Evolutionary conservation across 345 rosid species (phyloP), one percentile per base, ranked within the genome.

Genomic region (Hevea brasiliensis): DNA sequence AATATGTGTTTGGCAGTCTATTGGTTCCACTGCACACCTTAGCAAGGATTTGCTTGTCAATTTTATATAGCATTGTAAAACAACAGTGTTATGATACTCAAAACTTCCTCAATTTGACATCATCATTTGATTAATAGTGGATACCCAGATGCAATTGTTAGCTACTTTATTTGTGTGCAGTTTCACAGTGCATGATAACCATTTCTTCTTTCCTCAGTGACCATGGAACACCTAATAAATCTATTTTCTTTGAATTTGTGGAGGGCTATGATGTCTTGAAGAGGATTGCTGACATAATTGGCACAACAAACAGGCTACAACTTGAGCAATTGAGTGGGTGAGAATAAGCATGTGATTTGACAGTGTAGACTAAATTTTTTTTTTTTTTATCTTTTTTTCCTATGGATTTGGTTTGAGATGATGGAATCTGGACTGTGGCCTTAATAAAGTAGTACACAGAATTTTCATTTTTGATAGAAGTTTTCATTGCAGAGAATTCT

Each of bases 241-340:
- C 57, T 74, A 32, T 74, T 75, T 48, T 69, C 24, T 55, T 62
- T 74, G 40, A 48, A 74, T 79, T 7, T 77, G 7, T 81, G 18
- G 75, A 92, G 97, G 98, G 97, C 6, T 92, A 92, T 80, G 92
- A 84, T 82, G 93, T 92, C 65, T 69, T 92, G 83, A 94, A 84
- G 86, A 86, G 85, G 76, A 85, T 92, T 72, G 80, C 98, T 40
- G 90, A 87, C 78, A 81, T 76, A 61, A 81, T 90, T 67, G 83
- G 77, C 44, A 84, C 81, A 56, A 72, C 77, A 53, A 74, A 89
- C 76, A 89, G 81, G 78, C 47, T 12, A 54, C 84, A 75, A 60
- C 92, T 94, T 55, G 93, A 88, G 76, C 87, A 89, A 82, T 84
- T 92, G 79, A 94, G 88, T 73, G 87, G 97, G 98, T 94, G 83